Conservation (phyloP, 805 yeast genomes). For the Alloascoidea hylecoeti region DNA sequence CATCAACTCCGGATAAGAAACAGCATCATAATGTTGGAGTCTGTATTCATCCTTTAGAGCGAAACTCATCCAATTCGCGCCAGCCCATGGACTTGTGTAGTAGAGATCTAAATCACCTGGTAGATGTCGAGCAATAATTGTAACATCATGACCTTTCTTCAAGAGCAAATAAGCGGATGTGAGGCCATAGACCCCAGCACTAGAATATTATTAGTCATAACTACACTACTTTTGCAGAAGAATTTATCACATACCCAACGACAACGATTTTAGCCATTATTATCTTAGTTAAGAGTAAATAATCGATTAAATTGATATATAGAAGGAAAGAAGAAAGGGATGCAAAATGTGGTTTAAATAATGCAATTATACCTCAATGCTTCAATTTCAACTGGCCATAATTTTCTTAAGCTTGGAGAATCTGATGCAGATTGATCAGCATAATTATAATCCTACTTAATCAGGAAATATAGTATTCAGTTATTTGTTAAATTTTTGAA, state of each 20-base stretch:
- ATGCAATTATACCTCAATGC: too few species aligned
- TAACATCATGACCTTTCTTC: constrained; percentile 27
- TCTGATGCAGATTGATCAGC: too few species aligned
- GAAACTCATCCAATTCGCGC: constrained; percentile 15
- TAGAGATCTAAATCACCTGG: constrained; percentile 71
- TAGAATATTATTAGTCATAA: constrained; percentile 4
- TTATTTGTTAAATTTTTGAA: too few species aligned
- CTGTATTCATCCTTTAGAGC: constrained; percentile 10
- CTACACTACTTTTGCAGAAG: neutral
- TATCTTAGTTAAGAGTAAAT: too few species aligned
- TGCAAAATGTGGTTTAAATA: too few species aligned
- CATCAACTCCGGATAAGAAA: constrained; percentile 15
- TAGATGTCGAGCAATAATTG: constrained; percentile 46
- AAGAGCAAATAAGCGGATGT: constrained; percentile 32
- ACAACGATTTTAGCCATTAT: neutral
- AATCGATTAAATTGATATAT: too few species aligned
- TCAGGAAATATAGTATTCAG: too few species aligned
- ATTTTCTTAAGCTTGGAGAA: too few species aligned
- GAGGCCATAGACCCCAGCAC: constrained; percentile 45
- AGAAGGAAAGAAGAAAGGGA: too few species aligned
- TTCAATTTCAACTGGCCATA: too few species aligned
- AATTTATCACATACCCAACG: neutral
- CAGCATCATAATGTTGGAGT: constrained; percentile 14
- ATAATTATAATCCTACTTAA: too few species aligned
- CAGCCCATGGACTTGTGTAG: constrained; percentile 75